These are phyloP conservation scores for Phaeosphaeria sp. DNA, from an alignment of 2,329 filamentous ascomycete species.

Conservation along the genomic window DNA sequence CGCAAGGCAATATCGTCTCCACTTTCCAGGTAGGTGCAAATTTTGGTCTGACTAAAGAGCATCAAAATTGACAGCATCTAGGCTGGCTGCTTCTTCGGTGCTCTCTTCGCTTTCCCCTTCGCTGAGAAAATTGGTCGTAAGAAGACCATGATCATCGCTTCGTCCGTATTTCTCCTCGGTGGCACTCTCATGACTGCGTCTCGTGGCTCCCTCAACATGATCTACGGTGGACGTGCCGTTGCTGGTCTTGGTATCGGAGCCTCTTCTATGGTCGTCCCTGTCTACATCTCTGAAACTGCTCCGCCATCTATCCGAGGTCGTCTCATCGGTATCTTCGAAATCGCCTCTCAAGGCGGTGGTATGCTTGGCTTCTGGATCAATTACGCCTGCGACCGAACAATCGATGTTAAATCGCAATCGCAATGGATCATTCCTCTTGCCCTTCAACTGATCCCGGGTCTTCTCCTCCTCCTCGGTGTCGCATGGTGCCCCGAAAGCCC, in stretches of 20 bases:
- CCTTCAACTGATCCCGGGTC: constrained; percentile 52
- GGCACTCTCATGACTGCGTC: constrained; percentile 51
- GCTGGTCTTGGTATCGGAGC: constrained; percentile 50
- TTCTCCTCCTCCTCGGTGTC: constrained; percentile 45
- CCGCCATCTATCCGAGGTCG: constrained; percentile 70
- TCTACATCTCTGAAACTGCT: constrained; percentile 51
- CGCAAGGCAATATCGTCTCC: constrained; percentile 50
- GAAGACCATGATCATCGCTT: constrained; percentile 56
- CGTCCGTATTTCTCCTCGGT: constrained; percentile 52
- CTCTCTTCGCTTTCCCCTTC: constrained; percentile 53
- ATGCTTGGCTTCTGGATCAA: constrained; percentile 55
- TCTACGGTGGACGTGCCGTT: constrained; percentile 46
- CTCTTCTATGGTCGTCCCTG: constrained; percentile 46
- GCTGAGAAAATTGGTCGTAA: constrained; percentile 59
- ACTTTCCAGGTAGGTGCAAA: constrained; percentile 39
- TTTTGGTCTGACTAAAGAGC: background rate
- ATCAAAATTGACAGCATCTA: constrained; percentile 4
- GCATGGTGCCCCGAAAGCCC: constrained; percentile 48
- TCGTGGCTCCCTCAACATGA: constrained; percentile 43
- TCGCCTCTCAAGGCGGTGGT: constrained; percentile 70
- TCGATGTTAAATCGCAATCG: constrained; percentile 52
- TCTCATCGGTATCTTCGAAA: constrained; percentile 71
- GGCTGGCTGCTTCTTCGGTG: constrained; percentile 49
- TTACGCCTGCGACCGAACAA: constrained; percentile 50
- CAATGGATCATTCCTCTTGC: constrained; percentile 71